phyloP scores from a whole-genome alignment of 2,329 filamentous ascomycete species.

The Pseudogymnoascus sp. region DNA sequence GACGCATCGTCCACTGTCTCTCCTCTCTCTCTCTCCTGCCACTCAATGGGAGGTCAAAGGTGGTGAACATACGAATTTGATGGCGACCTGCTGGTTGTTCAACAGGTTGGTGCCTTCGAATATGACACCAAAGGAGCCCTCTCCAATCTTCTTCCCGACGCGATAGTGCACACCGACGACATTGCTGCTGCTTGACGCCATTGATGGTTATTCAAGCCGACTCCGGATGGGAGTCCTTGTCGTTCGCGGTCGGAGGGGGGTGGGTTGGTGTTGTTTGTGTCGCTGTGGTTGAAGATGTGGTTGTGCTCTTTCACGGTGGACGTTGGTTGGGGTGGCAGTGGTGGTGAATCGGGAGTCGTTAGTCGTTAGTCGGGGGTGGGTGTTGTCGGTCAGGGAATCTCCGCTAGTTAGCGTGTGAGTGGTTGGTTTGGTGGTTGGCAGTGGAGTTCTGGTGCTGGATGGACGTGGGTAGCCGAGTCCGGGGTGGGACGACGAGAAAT shows the following conservation, averaged over 20 bases:
- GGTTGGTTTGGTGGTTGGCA: not conserved
- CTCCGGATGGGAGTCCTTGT: not conserved
- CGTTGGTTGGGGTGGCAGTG: not conserved
- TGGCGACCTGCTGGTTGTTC: constrained; percentile 98
- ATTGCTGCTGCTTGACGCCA: constrained; percentile 88
- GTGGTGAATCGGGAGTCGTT: not conserved
- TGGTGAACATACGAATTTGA: constrained; percentile 78
- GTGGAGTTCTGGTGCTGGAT: not conserved
- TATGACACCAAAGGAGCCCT: constrained; percentile 97
- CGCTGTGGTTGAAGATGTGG: not conserved
- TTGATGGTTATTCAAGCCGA: constrained; percentile 28
- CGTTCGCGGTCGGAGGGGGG: not conserved
- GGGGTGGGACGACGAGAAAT: not conserved
- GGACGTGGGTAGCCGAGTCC: not conserved
- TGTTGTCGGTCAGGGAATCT: not conserved
- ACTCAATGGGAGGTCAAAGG: not conserved
- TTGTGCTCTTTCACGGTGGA: not conserved
- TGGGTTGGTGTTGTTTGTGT: not conserved
- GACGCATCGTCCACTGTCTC: too few relatives aligned
- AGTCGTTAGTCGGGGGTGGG: not conserved
- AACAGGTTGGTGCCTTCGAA: constrained; percentile 97
- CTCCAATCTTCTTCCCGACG: constrained; percentile 98
- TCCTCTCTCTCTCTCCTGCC: not conserved
- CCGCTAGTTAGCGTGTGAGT: not conserved
- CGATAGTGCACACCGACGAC: constrained; percentile 98